These are phyloP conservation scores for Scheffersomyces lignosus DNA, from an alignment of 805 yeast species.

Conservation along the genomic window DNA sequence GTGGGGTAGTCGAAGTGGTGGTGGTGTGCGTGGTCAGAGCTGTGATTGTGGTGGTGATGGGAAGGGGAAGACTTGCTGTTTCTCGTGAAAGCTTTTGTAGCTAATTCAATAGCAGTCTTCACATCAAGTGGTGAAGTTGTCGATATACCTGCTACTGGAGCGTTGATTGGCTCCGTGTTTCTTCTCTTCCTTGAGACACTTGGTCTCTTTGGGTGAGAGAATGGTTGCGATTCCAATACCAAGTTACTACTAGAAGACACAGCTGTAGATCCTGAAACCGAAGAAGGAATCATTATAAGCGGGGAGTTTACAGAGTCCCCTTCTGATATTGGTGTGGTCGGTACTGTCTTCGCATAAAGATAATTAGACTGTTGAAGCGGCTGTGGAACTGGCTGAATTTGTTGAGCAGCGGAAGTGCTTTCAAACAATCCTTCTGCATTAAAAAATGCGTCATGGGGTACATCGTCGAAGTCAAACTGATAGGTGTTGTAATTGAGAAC, in stretches of 20 bases:
- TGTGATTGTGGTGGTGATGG: neutral
- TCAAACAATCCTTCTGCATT: neutral
- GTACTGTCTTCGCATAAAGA: neutral
- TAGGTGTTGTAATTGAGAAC: neutral
- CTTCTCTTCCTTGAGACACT: neutral
- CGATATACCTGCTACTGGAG: neutral
- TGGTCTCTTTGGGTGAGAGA: no score
- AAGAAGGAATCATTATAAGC: neutral
- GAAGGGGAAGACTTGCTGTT: neutral
- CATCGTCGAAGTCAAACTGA: neutral
- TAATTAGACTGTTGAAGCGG: no score
- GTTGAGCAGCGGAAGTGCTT: neutral
- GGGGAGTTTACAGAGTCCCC: neutral
- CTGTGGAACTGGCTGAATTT: neutral
- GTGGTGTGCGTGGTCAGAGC: neutral
- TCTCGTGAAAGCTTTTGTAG: conserved; percentile 5
- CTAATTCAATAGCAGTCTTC: conserved; percentile 5
- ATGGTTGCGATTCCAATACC: neutral
- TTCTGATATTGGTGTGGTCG: neutral
- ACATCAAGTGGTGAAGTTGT: conserved; percentile 1
- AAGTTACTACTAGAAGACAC: no score
- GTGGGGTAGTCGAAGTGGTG: neutral
- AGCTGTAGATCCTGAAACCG: neutral
- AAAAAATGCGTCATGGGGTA: neutral
- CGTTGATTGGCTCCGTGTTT: neutral